Evolutionary conservation across 2,329 filamentous ascomycete genomes (phyloP), one percentile per base, ranked within the genome.

Genomic region (Exophiala sp.): DNA sequence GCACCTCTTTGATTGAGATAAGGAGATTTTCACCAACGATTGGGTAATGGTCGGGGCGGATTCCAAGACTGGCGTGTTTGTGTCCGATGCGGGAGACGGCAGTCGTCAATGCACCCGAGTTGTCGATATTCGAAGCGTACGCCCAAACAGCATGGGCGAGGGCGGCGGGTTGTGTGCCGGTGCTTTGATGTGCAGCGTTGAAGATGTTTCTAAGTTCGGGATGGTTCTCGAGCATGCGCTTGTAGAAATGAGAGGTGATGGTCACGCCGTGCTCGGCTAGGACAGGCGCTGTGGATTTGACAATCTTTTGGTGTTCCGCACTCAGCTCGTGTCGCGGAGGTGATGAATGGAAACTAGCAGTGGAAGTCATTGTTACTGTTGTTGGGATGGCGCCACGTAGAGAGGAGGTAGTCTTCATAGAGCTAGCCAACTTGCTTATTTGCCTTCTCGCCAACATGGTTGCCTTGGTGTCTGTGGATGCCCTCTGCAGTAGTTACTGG

Each of bases 211-310:
- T 81, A 32, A 91, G 79, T 41, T 83, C 78, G 0, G 86, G 86
- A 56, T 89, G 77, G 36, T 82, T 81, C 9, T 67, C 66, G 20
- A 91, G 74, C 75, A 91, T 81, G 65, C 82, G 84, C 57, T 76
- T 75, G 75, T 91, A 91, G 74, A 91, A 90, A 60, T 80, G 77
- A n/a, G 77, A 77, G 5, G 86, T 85, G 68, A 91, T 88, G 58
- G 78, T 75, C 59, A 80, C 78, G 66, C 88, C 88, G 66, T 89
- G 82, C 57, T 85, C 76, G 18, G 78, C 78, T 2, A 91, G 78
- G 33, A 85, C 78, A 2, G 87, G 87, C 55, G 88, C 81, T 5
- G 87, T 90, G 47, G 83, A 78, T 69, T 84, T 85, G 70, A 91
- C 83, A 65, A 86, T 78, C 47, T 78, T 72, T 53, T 80, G 76